These are phyloP conservation scores for Hymenoscyphus albidus DNA, from an alignment of 2,329 filamentous ascomycete genomes.

Conservation along the genomic window DNA sequence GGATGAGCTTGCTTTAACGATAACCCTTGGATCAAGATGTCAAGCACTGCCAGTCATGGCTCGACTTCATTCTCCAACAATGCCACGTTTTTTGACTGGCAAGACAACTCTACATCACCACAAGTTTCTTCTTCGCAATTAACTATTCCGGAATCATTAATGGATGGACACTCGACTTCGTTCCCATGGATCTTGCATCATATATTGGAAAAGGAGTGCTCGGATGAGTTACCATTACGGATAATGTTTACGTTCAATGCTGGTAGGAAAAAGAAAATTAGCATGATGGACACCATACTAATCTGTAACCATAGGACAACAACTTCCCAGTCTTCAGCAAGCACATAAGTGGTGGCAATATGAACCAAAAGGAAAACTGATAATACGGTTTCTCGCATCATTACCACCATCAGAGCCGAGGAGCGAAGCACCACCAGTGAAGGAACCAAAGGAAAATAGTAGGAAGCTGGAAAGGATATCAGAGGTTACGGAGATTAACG, in stretches of 20 bases:
- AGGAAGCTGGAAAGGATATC: neutral
- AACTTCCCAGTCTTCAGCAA: constrained; percentile 25
- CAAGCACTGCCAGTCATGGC: neutral
- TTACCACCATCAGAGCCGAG: constrained; percentile 7
- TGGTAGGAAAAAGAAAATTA: constrained; percentile 19
- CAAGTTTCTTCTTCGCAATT: neutral
- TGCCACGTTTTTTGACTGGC: neutral
- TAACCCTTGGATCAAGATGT: constrained; percentile 1
- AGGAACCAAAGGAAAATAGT: neutral
- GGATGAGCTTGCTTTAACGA: neutral
- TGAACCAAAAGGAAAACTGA: constrained; percentile 22
- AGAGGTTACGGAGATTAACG: neutral
- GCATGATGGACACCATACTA: neutral
- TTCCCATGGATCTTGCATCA: constrained; percentile 29
- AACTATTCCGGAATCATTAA: constrained; percentile 12
- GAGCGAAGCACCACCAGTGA: neutral
- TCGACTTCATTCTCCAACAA: neutral
- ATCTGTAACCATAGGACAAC: constrained; percentile 18
- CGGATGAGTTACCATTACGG: constrained; percentile 24
- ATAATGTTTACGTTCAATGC: constrained; percentile 33
- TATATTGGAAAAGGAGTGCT: constrained; percentile 20
- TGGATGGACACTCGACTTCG: constrained; percentile 7
- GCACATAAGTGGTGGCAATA: constrained; percentile 28
- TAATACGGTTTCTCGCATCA: constrained; percentile 24
- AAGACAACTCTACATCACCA: neutral